phyloP scores from a whole-genome alignment of 2,329 filamentous ascomycete species.

The Cercospora nicotianae region DNA sequence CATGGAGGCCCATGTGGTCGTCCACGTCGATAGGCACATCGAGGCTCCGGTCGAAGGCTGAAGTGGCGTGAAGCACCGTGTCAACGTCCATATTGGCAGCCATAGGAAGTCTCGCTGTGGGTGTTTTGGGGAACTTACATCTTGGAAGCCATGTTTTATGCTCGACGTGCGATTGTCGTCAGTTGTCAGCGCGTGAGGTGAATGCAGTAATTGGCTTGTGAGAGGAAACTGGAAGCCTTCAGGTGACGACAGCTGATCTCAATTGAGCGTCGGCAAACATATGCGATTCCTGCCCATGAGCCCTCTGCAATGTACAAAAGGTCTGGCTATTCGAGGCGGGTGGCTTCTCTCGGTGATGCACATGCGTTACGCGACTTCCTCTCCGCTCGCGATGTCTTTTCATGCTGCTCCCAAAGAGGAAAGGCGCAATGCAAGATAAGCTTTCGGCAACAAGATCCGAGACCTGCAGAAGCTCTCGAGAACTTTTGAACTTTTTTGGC shows the following conservation, averaged over 20 bases:
- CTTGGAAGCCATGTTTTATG: constrained; percentile 13
- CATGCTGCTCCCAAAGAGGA: not conserved
- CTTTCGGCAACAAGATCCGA: constrained; percentile 11
- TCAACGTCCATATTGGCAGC: constrained; percentile 56
- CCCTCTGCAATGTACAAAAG: not conserved
- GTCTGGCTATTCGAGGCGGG: not conserved
- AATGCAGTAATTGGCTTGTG: constrained; percentile 8
- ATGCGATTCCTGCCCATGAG: not conserved
- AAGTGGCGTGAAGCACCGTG: not conserved
- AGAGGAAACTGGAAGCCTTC: not conserved
- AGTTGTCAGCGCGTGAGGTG: not conserved
- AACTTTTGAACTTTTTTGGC: constrained; percentile 14
- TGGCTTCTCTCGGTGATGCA: not conserved
- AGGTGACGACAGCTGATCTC: not conserved
- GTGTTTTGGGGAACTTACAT: constrained; percentile 9
- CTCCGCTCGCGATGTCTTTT: not conserved
- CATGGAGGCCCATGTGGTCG: constrained; percentile 11
- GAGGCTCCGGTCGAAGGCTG: not conserved
- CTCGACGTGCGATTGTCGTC: not conserved
- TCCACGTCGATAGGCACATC: constrained; percentile 1
- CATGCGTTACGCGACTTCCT: not conserved
- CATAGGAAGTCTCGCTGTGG: constrained; percentile 43
- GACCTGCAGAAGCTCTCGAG: constrained; percentile 4
- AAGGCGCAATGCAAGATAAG: not conserved
- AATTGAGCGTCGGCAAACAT: not conserved